phyloP scores from a whole-genome alignment of 306 rosid genomes.

The Acacia melanoxylon region DNA sequence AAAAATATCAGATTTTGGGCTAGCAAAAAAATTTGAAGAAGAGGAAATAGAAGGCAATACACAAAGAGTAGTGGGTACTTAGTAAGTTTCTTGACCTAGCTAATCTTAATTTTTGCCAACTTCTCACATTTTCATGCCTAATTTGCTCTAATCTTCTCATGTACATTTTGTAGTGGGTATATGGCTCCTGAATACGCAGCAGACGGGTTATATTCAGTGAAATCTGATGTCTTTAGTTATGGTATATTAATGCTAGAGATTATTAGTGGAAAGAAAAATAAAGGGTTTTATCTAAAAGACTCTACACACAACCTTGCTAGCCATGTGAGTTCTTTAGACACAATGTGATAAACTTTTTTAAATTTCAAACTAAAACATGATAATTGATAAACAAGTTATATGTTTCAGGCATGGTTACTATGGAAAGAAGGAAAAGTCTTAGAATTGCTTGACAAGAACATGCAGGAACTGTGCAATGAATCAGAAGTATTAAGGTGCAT shows the following conservation, averaged over 20 bases:
- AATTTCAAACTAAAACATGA: background rate
- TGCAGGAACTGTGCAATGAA: background rate
- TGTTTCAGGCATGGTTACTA: slow-evolving; percentile 44
- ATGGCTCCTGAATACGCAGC: background rate
- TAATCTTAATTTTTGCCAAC: too few relatives aligned
- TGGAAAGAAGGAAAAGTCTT: slow-evolving; percentile 41
- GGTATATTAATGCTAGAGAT: background rate
- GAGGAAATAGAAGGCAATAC: background rate
- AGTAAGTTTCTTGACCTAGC: slow-evolving; percentile 30
- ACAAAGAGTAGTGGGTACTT: slow-evolving; percentile 37
- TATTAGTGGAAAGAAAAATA: background rate
- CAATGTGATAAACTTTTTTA: background rate
- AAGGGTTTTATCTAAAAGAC: background rate
- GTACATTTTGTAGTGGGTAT: background rate
- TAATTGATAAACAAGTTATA: background rate
- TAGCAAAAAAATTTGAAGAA: slow-evolving; percentile 39
- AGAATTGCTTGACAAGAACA: slow-evolving; percentile 35
- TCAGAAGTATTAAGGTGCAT: slow-evolving; percentile 41
- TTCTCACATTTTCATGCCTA: background rate
- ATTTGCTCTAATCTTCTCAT: background rate
- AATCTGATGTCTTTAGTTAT: background rate
- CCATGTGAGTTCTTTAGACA: background rate
- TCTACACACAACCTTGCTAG: background rate
- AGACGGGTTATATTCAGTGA: background rate
- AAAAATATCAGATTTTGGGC: slow-evolving; percentile 49